These are phyloP conservation scores for Cyanidiococcus yangmingshanensis DNA, from an alignment of 23 red algal genomes.

Conservation along the genomic window DNA sequence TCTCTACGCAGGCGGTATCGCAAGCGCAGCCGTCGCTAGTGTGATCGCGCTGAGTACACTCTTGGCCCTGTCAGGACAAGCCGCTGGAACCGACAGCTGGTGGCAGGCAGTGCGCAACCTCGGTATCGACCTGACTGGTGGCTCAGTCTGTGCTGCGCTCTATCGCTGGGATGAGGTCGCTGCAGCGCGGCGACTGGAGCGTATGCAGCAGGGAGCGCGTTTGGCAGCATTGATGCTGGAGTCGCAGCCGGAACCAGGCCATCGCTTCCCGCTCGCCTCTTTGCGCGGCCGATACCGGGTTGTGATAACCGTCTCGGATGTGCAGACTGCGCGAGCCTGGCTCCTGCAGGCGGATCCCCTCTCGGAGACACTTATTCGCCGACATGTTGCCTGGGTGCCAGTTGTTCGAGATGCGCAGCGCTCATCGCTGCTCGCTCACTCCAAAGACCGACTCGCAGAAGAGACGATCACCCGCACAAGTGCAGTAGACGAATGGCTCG, in stretches of 20 bases:
- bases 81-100: neutral
- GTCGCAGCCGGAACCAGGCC: neutral
- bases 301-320: neutral
- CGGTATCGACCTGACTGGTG: constrained; percentile 37
- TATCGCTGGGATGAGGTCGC: constrained; percentile 32
- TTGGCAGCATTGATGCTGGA: constrained; percentile 44
- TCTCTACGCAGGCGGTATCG: constrained; percentile 47
- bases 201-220: constrained; percentile 50
- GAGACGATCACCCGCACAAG: neutral
- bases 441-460: too few relatives aligned
- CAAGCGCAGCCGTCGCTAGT: constrained; percentile 49
- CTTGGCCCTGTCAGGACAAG: constrained; percentile 27
- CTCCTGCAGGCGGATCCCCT: neutral
- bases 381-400: neutral
- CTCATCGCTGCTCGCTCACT: neutral
- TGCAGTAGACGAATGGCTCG: neutral
- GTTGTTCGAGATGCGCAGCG: neutral
- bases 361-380: neutral
- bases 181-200: constrained; percentile 44
- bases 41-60: constrained; percentile 53
- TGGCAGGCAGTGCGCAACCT: constrained; percentile 19
- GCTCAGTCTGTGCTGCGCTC: constrained; percentile 28
- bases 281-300: neutral
- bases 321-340: neutral
- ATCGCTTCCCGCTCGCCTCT: neutral